Conservation (phyloP, 1,139 yeast genomes). For the Magnusiomyces suaveolens region DNA sequence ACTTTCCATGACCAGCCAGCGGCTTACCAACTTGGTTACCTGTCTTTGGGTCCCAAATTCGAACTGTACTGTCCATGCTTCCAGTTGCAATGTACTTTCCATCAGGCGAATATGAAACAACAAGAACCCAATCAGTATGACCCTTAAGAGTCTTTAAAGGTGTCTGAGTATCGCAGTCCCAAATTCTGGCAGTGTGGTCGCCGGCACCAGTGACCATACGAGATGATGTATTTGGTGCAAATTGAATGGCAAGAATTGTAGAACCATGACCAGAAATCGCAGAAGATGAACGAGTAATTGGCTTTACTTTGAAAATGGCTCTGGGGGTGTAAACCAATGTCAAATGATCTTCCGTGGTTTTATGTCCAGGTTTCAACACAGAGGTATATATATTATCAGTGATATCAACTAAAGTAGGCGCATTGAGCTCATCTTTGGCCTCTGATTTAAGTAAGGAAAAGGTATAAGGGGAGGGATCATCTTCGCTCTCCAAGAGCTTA, state of each 20-base stretch:
- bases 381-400: constrained; percentile 67
- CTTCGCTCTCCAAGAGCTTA: constrained; percentile 34
- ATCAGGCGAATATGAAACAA: constrained; percentile 91
- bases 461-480: constrained; percentile 69
- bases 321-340: constrained; percentile 89
- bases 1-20: constrained; percentile 71
- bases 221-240: constrained; percentile 83
- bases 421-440: constrained; percentile 32
- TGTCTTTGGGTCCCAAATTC: constrained; percentile 74
- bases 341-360: constrained; percentile 86
- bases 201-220: constrained; percentile 95
- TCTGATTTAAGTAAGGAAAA: constrained; percentile 53
- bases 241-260: constrained; percentile 81
- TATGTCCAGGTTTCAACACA: constrained; percentile 73
- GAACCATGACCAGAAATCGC: constrained; percentile 95
- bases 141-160: constrained; percentile 74
- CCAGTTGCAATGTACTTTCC: constrained; percentile 92
- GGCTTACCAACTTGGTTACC: constrained; percentile 73
- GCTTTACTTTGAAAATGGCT: constrained; percentile 86
- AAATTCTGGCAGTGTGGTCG: constrained; percentile 90
- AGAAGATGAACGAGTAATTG: constrained; percentile 84
- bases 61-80: constrained; percentile 81
- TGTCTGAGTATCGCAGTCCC: constrained; percentile 96
- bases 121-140: constrained; percentile 87
- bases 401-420: constrained; percentile 51